Evolutionary conservation across 345 rosid species (phyloP).

Genomic region (Citrus maxima): DNA sequence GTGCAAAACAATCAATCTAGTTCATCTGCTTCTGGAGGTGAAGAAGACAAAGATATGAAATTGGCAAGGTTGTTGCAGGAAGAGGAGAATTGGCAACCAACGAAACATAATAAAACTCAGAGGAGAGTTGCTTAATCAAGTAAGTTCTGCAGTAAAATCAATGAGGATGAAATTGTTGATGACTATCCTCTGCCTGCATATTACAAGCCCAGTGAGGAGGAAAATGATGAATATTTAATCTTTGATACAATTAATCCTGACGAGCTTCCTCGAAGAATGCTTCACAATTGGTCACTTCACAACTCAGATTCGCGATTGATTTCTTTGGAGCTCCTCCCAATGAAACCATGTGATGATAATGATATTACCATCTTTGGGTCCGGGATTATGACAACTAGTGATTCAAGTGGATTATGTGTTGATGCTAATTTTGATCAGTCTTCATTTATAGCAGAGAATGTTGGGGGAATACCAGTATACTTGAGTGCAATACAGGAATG

Average conservation of each 20-base stretch:
- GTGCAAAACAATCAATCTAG: too few relatives aligned
- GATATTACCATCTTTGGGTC: slow-evolving; percentile 15
- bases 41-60: slow-evolving; percentile 56
- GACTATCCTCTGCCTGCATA: slow-evolving; percentile 83
- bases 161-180: slow-evolving; percentile 74
- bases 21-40: too few relatives aligned
- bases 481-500: too few relatives aligned
- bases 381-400: too few relatives aligned
- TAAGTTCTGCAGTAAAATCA: slow-evolving; percentile 55
- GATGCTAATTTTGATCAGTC: too few relatives aligned
- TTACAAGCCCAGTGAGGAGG: slow-evolving; percentile 56
- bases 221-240: slow-evolving; percentile 60
- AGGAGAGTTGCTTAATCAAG: slow-evolving; percentile 51
- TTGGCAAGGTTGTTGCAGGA: slow-evolving; percentile 62
- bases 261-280: slow-evolving; percentile 59
- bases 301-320: slow-evolving; percentile 61
- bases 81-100: slow-evolving; percentile 63
- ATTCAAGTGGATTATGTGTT: too few relatives aligned
- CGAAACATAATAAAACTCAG: slow-evolving; percentile 43
- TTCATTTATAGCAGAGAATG: too few relatives aligned
- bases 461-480: too few relatives aligned
- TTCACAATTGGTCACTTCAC: slow-evolving; percentile 84
- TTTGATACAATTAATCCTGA: slow-evolving; percentile 33
- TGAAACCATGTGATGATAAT: slow-evolving; percentile 60
- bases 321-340: slow-evolving; percentile 88